Evolutionary conservation across 108 stramenopile genomes (phyloP).

Genomic region (Skeletonema menzelii): DNA sequence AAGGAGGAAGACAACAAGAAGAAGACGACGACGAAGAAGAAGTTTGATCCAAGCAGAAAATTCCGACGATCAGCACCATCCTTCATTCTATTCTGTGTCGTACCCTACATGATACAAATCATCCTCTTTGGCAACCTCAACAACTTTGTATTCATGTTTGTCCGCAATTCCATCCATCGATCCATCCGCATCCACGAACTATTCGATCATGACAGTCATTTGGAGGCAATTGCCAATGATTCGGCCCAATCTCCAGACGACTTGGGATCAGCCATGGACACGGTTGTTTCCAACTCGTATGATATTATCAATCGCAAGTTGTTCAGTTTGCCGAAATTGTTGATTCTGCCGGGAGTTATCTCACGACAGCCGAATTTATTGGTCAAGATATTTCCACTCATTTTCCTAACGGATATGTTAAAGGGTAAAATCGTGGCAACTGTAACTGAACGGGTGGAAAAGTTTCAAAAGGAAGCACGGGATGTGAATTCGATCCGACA

Average conservation of each 20-base stretch:
- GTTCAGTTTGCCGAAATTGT: conserved; percentile 82
- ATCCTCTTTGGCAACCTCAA: conserved; percentile 82
- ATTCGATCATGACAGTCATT: conserved; percentile 74
- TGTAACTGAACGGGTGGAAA: conserved; percentile 73
- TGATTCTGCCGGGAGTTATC: conserved; percentile 81
- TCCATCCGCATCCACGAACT: conserved; percentile 77
- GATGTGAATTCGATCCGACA: conserved; percentile 58
- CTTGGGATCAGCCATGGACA: conserved; percentile 73
- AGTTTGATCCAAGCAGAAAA: conserved; percentile 47
- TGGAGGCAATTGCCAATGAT: conserved; percentile 75
- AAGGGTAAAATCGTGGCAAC: conserved; percentile 69
- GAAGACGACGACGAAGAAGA: conserved; percentile 24
- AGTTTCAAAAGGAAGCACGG: conserved; percentile 69
- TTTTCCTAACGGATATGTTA: conserved; percentile 72
- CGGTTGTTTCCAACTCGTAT: conserved; percentile 60
- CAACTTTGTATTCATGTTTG: conserved; percentile 74
- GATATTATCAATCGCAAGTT: conserved; percentile 80
- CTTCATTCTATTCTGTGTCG: conserved; percentile 76
- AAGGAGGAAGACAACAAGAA: conserved; percentile 17
- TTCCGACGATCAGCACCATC: conserved; percentile 76
- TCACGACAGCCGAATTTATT: conserved; percentile 69
- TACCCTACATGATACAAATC: conserved; percentile 88
- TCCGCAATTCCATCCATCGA: conserved; percentile 79
- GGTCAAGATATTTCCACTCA: conserved; percentile 79
- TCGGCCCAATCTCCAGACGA: conserved; percentile 69